A percentile compares a stretch with the other conserved stretches of the same genome.
These are phyloP conservation scores for Sphagnum tenellum DNA, from an alignment of 225 moss, liverwort and hornwort genomes.

Conservation along the genomic window DNA sequence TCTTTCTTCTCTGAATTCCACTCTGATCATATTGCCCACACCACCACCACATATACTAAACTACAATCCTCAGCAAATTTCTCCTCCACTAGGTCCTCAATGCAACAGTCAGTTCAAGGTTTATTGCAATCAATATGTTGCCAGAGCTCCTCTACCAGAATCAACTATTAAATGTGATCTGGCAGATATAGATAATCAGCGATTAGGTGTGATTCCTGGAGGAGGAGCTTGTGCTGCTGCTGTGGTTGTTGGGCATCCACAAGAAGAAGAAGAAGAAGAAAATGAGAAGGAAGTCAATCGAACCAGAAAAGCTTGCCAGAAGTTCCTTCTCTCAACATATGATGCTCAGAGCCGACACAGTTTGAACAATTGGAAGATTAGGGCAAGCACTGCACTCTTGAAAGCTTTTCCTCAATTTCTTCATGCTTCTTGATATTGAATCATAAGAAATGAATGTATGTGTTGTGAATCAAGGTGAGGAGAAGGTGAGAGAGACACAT, in stretches of 20 bases:
- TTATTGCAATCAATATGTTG: constrained; percentile 10
- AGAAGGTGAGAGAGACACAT: too few species aligned
- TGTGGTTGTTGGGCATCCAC: constrained; percentile 37
- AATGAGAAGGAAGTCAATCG: not conserved
- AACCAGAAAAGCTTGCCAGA: not conserved
- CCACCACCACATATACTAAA: not conserved
- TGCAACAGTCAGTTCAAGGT: not conserved
- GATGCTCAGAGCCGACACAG: not conserved
- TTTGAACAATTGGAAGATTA: not conserved
- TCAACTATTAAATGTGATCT: not conserved
- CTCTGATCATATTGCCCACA: not conserved
- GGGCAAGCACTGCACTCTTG: constrained; percentile 1
- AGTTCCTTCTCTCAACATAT: not conserved
- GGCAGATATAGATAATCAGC: constrained; percentile 12
- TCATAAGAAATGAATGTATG: too few species aligned
- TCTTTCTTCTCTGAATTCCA: not conserved
- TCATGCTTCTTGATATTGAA: too few species aligned
- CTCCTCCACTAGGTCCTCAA: not conserved
- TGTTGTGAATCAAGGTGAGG: too few species aligned
- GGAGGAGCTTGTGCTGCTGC: constrained; percentile 15
- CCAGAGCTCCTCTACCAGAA: not conserved
- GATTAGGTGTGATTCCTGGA: constrained; percentile 27
- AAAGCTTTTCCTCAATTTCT: too few species aligned
- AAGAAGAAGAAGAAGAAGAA: constrained; percentile 3
- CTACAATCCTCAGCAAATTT: not conserved